Percentiles rank a stretch among this genome's conserved stretches.
Conservation (phyloP, 768 basidiomycete genomes). For the Tylopilus felleus region DNA sequence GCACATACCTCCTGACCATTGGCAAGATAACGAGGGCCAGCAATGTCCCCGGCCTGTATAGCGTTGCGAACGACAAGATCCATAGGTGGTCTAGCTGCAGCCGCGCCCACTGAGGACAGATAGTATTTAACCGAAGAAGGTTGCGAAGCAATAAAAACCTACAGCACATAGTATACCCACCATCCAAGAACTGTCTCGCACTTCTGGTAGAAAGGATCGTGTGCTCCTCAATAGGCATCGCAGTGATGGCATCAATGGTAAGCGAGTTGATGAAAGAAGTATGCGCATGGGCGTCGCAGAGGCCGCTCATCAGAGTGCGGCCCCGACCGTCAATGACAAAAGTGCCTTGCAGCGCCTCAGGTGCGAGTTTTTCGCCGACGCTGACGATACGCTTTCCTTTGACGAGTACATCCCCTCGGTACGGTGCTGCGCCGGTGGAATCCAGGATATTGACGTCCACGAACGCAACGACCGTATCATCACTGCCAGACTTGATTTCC, state of each 20-base stretch:
- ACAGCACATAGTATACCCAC: slow-evolving; percentile 39
- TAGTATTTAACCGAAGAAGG: background rate
- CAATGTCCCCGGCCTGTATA: slow-evolving; percentile 33
- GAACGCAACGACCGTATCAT: slow-evolving; percentile 23
- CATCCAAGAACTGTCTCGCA: slow-evolving; percentile 33
- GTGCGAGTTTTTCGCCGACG: slow-evolving; percentile 25
- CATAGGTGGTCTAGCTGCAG: slow-evolving; percentile 32
- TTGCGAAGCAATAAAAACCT: background rate
- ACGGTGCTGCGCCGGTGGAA: slow-evolving; percentile 33
- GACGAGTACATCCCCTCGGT: slow-evolving; percentile 34
- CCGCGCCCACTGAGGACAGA: slow-evolving; percentile 30
- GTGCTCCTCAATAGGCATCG: slow-evolving; percentile 33
- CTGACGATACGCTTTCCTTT: slow-evolving; percentile 29
- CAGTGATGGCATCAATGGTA: slow-evolving; percentile 29
- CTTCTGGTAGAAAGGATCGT: slow-evolving; percentile 29
- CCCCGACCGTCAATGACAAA: slow-evolving; percentile 30
- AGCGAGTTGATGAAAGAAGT: slow-evolving; percentile 31
- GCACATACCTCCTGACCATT: slow-evolving; percentile 33
- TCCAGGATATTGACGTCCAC: slow-evolving; percentile 35
- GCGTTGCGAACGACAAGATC: slow-evolving; percentile 35
- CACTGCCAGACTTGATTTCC: slow-evolving; percentile 21
- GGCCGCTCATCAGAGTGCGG: slow-evolving; percentile 36
- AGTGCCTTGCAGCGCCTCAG: slow-evolving; percentile 19
- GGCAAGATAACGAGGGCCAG: slow-evolving; percentile 36
- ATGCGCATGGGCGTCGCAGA: slow-evolving; percentile 37